These are phyloP conservation scores for Leucosporidium scottii DNA, from an alignment of 768 basidiomycete species.

Conservation along the genomic window DNA sequence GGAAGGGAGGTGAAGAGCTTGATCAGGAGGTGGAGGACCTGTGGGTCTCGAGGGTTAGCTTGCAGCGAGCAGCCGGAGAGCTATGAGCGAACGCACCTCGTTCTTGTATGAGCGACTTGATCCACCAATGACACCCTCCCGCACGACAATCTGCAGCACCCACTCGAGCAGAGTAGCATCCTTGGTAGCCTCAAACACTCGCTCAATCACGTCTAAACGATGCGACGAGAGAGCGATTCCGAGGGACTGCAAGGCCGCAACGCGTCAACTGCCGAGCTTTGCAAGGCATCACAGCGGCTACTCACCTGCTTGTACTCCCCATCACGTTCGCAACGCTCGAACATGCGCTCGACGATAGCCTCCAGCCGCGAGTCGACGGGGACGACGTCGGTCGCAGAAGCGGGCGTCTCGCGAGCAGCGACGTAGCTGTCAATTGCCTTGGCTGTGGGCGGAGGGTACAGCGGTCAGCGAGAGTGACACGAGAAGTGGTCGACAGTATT, in stretches of 20 bases:
- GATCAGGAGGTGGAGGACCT: conserved; percentile 50
- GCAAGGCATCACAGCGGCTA: not conserved
- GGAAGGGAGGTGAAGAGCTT: conserved; percentile 73
- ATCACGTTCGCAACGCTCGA: conserved; percentile 73
- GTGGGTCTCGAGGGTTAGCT: not conserved
- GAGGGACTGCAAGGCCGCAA: conserved; percentile 58
- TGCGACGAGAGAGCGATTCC: conserved; percentile 90
- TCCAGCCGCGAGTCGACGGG: conserved; percentile 74
- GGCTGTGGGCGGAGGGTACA: conserved; percentile 49
- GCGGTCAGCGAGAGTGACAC: not conserved
- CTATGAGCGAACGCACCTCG: conserved; percentile 41
- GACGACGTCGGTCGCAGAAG: conserved; percentile 44
- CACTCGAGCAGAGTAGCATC: conserved; percentile 79
- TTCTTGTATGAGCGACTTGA: conserved; percentile 39
- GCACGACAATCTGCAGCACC: conserved; percentile 83
- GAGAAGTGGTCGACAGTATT: not conserved
- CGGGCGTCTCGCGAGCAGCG: conserved; percentile 47
- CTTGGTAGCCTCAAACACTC: conserved; percentile 62
- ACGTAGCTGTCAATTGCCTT: conserved; percentile 95
- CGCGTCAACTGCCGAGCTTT: conserved; percentile 5
- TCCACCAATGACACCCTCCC: conserved; percentile 66
- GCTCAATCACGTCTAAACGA: conserved; percentile 75
- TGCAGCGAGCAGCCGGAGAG: not conserved
- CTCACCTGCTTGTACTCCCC: conserved; percentile 82
- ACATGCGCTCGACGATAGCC: conserved; percentile 80